phyloP scores from a whole-genome alignment of 2,329 filamentous ascomycete species.

The Cordyceps cicadae region DNA sequence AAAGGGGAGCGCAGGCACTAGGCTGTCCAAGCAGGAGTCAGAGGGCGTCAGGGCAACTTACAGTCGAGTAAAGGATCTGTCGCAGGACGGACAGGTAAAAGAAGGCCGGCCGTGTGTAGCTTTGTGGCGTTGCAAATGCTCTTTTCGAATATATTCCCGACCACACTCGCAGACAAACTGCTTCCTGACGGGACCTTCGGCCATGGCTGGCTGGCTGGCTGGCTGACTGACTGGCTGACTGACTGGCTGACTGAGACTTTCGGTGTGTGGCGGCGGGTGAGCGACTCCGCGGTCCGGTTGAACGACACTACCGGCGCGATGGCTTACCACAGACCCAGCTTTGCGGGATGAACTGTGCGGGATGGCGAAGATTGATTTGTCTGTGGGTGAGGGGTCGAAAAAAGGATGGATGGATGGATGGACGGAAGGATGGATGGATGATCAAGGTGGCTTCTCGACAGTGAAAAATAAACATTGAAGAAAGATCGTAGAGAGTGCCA shows the following conservation, averaged over 20 bases:
- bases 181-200: constrained; percentile 1
- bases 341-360: background rate
- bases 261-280: background rate
- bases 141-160: constrained; percentile 32
- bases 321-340: background rate
- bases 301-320: background rate
- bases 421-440: background rate
- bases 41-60: constrained; percentile 16
- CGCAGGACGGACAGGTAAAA: constrained; percentile 29
- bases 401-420: background rate
- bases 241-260: background rate
- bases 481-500: background rate
- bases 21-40: background rate
- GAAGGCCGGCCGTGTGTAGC: constrained; percentile 29
- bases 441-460: background rate
- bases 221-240: background rate
- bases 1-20: background rate
- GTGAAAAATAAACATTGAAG: background rate
- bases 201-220: background rate
- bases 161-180: constrained; percentile 28
- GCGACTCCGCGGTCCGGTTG: background rate
- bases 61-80: constrained; percentile 32
- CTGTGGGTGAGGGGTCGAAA: background rate
- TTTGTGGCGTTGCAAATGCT: constrained; percentile 32
- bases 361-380: background rate